These are phyloP conservation scores for Sanghuangporus sanghuang DNA, from an alignment of 1,284 basidiomycete species.

Conservation along the genomic window DNA sequence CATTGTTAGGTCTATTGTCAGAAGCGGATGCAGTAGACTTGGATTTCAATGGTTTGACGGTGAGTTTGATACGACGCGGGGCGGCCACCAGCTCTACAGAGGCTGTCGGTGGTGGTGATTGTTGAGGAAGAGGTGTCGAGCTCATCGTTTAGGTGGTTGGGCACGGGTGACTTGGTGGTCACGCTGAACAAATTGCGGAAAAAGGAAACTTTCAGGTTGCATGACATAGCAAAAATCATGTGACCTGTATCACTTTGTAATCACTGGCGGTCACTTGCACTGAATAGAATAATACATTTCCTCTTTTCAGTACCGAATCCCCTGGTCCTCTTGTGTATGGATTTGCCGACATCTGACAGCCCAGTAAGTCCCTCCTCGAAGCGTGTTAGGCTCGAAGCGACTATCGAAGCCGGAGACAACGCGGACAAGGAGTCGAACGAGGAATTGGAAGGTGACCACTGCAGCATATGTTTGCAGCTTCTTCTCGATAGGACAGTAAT, in stretches of 20 bases:
- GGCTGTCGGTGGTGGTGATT: constrained; percentile 1
- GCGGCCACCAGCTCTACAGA: neutral
- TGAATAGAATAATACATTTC: too few species aligned
- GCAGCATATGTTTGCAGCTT: constrained; percentile 73
- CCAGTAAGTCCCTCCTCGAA: constrained; percentile 22
- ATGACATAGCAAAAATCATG: neutral
- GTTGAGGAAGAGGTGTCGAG: neutral
- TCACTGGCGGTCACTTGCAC: neutral
- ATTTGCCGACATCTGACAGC: neutral
- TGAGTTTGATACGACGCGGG: constrained; percentile 13
- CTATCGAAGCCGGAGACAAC: neutral
- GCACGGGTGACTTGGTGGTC: neutral
- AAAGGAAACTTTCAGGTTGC: neutral
- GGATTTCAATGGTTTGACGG: constrained; percentile 12
- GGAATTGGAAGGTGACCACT: constrained; percentile 37
- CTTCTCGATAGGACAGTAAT: constrained; percentile 75
- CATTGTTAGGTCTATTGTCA: neutral
- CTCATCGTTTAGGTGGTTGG: constrained; percentile 6
- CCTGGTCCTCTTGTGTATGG: neutral
- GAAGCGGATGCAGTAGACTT: constrained; percentile 2
- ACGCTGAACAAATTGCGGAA: neutral
- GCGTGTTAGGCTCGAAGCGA: constrained; percentile 28
- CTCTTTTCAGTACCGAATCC: neutral
- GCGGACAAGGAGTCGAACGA: neutral
- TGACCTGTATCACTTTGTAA: neutral